Evolutionary conservation across 495 filamentous ascomycete species (phyloP).

Genomic region (Penicillium subrubescens): DNA sequence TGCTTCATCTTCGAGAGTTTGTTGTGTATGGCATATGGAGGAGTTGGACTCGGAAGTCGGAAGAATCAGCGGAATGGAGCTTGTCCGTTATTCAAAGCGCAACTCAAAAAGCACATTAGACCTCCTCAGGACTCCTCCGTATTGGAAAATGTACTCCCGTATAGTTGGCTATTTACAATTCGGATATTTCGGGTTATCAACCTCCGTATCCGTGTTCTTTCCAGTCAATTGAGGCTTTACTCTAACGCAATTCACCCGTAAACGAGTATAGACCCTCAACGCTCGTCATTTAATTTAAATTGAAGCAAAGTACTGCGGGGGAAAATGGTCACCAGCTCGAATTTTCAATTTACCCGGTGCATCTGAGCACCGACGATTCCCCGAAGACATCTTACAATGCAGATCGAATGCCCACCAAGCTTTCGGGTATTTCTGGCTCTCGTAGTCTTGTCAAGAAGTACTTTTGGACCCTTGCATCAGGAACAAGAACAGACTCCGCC

Average conservation of each 20-base stretch:
- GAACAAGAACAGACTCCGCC: neutral
- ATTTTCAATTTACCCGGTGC: slow-evolving; percentile 29
- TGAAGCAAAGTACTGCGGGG: slow-evolving; percentile 21
- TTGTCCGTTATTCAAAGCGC: neutral
- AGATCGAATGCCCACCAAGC: slow-evolving; percentile 7
- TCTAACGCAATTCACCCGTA: neutral
- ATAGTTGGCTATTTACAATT: neutral
- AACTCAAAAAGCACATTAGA: neutral
- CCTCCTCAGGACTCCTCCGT: neutral
- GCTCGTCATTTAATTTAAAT: neutral
- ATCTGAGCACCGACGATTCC: slow-evolving; percentile 18
- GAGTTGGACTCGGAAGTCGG: neutral
- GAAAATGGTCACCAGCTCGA: slow-evolving; percentile 1
- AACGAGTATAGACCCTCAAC: neutral
- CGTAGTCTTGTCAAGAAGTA: neutral
- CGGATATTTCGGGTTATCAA: neutral
- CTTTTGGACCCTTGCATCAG: neutral
- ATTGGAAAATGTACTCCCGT: neutral
- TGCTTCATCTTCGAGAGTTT: neutral
- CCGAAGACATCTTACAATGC: slow-evolving; percentile 21
- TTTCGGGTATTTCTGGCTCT: slow-evolving; percentile 4
- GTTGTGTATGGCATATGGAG: neutral
- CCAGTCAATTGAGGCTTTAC: neutral
- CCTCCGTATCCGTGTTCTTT: slow-evolving; percentile 1
- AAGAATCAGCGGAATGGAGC: neutral